phyloP scores from a whole-genome alignment of 2,329 filamentous ascomycete genomes.

The Ophiostoma tasmaniense region DNA sequence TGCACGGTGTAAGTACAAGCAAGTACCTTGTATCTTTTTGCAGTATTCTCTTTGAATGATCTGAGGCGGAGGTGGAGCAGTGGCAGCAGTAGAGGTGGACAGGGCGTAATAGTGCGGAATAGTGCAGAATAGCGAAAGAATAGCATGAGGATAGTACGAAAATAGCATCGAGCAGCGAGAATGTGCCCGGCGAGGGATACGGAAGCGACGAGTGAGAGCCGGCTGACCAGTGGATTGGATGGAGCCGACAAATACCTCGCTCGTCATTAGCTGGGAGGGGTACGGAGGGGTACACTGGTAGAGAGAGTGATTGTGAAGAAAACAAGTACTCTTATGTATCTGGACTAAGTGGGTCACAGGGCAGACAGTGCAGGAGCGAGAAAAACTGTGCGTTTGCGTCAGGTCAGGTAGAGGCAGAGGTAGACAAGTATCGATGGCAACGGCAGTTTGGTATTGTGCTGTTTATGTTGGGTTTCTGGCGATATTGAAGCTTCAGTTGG shows the following conservation, averaged over 20 bases:
- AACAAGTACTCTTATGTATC: neutral
- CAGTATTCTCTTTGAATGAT: neutral
- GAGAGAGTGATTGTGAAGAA: too few species aligned
- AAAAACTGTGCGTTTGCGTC: neutral
- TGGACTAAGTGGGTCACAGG: neutral
- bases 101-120: neutral
- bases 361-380: neutral
- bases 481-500: neutral
- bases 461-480: neutral
- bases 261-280: constrained; percentile 18
- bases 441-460: neutral
- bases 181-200: neutral
- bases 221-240: constrained; percentile 5
- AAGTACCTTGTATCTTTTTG: neutral
- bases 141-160: constrained; percentile 5
- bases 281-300: constrained; percentile 8
- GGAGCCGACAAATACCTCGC: constrained; percentile 18
- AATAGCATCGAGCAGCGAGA: neutral
- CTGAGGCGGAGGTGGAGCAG: constrained; percentile 5
- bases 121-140: constrained; percentile 14
- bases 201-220: constrained; percentile 12
- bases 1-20: constrained; percentile 10
- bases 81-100: neutral
- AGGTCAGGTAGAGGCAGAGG: neutral
- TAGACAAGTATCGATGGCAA: neutral